Evolutionary conservation across 305 asterid genomes (phyloP), one percentile per base, ranked within the genome.

Genomic region (Solanum hybrid): DNA sequence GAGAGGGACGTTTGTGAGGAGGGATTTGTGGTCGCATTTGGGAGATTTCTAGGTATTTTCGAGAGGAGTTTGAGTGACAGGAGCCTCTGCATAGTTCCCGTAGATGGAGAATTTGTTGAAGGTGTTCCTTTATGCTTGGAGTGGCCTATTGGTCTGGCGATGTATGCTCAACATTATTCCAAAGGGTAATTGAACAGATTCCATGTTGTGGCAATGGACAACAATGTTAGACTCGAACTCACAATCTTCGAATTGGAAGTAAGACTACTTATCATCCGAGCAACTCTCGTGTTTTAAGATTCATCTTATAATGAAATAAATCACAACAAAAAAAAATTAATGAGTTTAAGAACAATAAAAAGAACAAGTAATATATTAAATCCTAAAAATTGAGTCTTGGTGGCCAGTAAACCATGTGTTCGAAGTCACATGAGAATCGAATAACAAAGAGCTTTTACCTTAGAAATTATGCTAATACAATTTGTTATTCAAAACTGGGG

Each of bases 1-100:
- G 88, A 84, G 24, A 73, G 36, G 27, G 77, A 32, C 40, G 94
- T 89, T 85, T 86, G 88, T 27, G 91, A 79, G 85, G 92, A 79
- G 86, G 91, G 81, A 89, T 91, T 80, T 79, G 90, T 88, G 64
- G 31, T 60, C 87, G 90, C 31, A 26, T 72, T 89, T 7, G 89
- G 88, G 89, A 89, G 90, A 92, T 90, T 94, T 92, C 86, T 92
- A 89, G 93, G 89, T 91, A 91, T 75, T 89, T 92, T 92, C 5
- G 96, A 91, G 90, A 95, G 93, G 87, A 94, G 82, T 88, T 92
- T 94, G 88, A 90, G 86, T 71, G 91, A 91, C 64, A 93, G 89
- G 51, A 91, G 92, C 81, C 94, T 94, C 86, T 92, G 96, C 98
- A 96, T 95, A 89, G 60, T 80, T 77, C 24, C 32, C 14, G 24